Conservation (phyloP, 345 rosid species). For the Gossypium anomalum region DNA sequence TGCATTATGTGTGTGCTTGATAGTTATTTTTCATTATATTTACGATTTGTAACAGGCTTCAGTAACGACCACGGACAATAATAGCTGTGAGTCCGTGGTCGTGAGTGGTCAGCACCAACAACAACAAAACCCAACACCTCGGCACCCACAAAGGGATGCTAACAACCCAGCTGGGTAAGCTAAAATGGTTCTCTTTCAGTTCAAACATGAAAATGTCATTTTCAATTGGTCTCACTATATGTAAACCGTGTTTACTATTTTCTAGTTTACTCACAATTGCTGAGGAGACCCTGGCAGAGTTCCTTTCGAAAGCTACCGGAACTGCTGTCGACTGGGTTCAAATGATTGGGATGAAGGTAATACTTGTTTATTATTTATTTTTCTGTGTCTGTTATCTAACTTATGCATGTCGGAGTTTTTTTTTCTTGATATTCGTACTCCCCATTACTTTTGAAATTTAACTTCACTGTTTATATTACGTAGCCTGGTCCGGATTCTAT, state of each 20-base stretch:
- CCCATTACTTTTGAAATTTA: conserved; percentile 4
- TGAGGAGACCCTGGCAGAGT: conserved; percentile 93
- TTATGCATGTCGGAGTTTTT: not conserved
- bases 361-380: not conserved
- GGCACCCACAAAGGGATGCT: conserved; percentile 91
- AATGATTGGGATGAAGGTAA: conserved; percentile 99
- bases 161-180: conserved; percentile 96
- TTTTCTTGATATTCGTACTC: not conserved
- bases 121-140: conserved; percentile 93
- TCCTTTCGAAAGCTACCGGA: conserved; percentile 96
- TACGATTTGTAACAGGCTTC: conserved; percentile 48
- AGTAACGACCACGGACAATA: conserved; percentile 92
- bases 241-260: not conserved
- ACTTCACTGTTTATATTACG: conserved; percentile 14
- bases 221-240: not conserved
- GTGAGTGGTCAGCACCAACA: conserved; percentile 94
- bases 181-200: not conserved
- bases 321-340: conserved; percentile 99
- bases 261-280: conserved; percentile 82
- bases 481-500: conserved; percentile 99
- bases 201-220: not conserved
- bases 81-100: conserved; percentile 99
- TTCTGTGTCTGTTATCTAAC: not conserved
- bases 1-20: not conserved
- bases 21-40: not conserved